phyloP scores from a whole-genome alignment of 1,139 yeast genomes.

The Yamadazyma membranifaciens region DNA sequence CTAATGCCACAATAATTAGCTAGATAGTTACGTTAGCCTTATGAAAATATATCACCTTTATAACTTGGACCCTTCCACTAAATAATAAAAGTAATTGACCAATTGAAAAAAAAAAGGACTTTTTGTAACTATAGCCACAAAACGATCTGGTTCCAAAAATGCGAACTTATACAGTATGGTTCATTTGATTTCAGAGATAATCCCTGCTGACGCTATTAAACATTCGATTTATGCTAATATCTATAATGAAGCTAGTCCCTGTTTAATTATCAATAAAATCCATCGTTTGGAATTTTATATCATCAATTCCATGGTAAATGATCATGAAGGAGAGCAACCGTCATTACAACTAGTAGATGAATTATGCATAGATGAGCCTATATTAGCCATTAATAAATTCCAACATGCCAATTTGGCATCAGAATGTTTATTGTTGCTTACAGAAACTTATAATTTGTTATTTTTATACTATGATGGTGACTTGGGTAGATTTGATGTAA shows the following conservation, averaged over 20 bases:
- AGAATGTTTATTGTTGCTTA: constrained; percentile 19
- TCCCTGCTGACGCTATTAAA: constrained; percentile 17
- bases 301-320: constrained; percentile 1
- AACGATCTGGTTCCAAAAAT: too few species aligned
- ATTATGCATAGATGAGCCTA: constrained; percentile 16
- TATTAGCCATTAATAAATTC: constrained; percentile 18
- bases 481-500: constrained; percentile 9
- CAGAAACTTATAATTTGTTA: constrained; percentile 15
- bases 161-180: constrained; percentile 11
- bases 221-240: constrained; percentile 17
- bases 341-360: constrained; percentile 11
- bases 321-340: background rate
- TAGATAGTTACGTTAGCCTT: too few species aligned
- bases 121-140: too few species aligned
- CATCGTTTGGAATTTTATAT: constrained; percentile 19
- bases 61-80: too few species aligned
- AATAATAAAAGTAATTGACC: too few species aligned
- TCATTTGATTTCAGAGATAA: constrained; percentile 21
- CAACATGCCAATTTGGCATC: constrained; percentile 10
- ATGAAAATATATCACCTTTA: too few species aligned
- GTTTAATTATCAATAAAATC: constrained; percentile 19
- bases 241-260: constrained; percentile 10
- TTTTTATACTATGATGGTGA: constrained; percentile 13
- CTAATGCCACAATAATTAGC: too few species aligned
- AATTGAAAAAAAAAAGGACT: too few species aligned